phyloP scores from a whole-genome alignment of 768 basidiomycete genomes.

The Boletellus ananiceps region DNA sequence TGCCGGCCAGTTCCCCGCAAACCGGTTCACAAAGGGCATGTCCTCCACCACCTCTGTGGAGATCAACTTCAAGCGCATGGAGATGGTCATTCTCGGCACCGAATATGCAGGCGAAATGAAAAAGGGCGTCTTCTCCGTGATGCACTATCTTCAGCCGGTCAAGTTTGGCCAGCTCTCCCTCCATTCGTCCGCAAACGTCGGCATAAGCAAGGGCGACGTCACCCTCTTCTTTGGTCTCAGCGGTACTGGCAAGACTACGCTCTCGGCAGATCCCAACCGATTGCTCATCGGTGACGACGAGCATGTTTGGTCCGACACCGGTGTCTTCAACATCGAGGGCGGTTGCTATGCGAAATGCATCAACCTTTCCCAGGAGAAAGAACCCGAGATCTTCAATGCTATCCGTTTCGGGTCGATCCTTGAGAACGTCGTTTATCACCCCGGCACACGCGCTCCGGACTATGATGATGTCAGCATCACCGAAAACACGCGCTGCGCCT shows the following conservation, averaged over 20 bases:
- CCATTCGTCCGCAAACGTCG: conserved; percentile 97
- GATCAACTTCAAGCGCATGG: conserved; percentile 99
- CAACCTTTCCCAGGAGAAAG: conserved; percentile 95
- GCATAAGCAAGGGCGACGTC: conserved; percentile 82
- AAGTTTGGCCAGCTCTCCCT: conserved; percentile 97
- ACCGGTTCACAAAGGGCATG: conserved; percentile 99
- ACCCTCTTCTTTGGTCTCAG: conserved; percentile 99
- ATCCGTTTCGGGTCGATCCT: conserved; percentile 95
- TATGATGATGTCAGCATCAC: conserved; percentile 97
- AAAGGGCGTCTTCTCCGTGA: conserved; percentile 99
- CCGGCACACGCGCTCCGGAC: conserved; percentile 74
- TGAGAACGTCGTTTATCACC: conserved; percentile 98
- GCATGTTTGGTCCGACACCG: conserved; percentile 98
- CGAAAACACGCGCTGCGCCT: conserved; percentile 98
- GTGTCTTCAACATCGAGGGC: conserved; percentile 99
- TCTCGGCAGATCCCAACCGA: conserved; percentile 93
- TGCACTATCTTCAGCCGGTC: conserved; percentile 99
- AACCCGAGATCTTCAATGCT: conserved; percentile 95
- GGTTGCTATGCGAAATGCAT: conserved; percentile 99
- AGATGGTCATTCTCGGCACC: conserved; percentile 99
- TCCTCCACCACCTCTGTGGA: conserved; percentile 97
- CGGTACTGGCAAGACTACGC: conserved; percentile 97
- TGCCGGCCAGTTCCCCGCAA: conserved; percentile 99
- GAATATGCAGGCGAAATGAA: conserved; percentile 99
- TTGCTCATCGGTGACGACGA: conserved; percentile 97